phyloP scores from a whole-genome alignment of 2,329 filamentous ascomycete species.

The Trichoderma aggressivum region DNA sequence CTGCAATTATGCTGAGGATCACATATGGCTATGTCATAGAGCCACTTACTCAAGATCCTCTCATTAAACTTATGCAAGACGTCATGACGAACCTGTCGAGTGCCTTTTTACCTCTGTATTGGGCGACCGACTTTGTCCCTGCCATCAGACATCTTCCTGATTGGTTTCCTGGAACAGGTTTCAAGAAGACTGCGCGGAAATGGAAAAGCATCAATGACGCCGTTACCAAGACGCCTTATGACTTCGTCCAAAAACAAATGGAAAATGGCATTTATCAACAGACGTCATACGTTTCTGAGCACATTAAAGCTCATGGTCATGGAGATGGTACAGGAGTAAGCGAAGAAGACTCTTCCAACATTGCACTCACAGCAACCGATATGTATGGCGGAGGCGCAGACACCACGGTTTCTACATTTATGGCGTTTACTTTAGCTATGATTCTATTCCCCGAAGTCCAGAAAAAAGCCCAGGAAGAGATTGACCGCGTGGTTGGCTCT shows the following conservation, averaged over 20 bases:
- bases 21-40: constrained; percentile 1
- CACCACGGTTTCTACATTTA: not conserved
- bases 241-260: not conserved
- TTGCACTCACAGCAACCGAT: not conserved
- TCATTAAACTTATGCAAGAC: not conserved
- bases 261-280: not conserved
- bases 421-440: not conserved
- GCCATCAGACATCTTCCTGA: not conserved
- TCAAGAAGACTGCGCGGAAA: not conserved
- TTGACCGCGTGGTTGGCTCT: not conserved
- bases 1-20: constrained; percentile 1
- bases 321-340: not conserved
- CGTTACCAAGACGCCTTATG: not conserved
- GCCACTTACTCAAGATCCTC: not conserved
- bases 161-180: constrained; percentile 7
- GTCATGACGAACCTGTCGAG: not conserved
- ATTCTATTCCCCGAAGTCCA: not conserved
- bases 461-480: constrained; percentile 8
- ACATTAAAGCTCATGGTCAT: not conserved
- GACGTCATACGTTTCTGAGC: not conserved
- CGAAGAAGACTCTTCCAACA: not conserved
- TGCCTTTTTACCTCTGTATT: not conserved
- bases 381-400: not conserved
- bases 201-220: not conserved
- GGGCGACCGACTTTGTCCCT: constrained; percentile 1